Conservation (phyloP, 2,329 filamentous ascomycete species). For the Kalmusia sp. region DNA sequence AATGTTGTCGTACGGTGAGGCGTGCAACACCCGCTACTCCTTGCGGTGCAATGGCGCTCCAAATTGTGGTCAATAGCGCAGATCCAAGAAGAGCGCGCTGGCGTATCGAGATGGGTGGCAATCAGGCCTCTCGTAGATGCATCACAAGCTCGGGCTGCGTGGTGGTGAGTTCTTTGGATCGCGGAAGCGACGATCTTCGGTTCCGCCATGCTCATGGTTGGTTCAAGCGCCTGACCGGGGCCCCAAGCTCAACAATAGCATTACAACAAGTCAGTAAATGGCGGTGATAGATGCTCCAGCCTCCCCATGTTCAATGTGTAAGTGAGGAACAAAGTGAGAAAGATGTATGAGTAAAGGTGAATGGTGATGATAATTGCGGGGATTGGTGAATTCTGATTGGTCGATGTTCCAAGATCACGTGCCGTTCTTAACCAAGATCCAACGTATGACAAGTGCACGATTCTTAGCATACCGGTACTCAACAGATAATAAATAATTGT, state of each 20-base stretch:
- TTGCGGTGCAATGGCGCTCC: not conserved
- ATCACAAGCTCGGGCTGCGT: not conserved
- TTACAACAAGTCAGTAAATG: not conserved
- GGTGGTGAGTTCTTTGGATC: conserved; percentile 1
- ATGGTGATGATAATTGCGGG: too few relatives aligned
- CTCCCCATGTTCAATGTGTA: too few relatives aligned
- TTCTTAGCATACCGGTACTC: too few relatives aligned
- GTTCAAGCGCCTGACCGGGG: conserved; percentile 2
- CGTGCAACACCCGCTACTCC: not conserved
- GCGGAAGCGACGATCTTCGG: conserved; percentile 5
- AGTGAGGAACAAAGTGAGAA: too few relatives aligned
- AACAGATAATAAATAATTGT: too few relatives aligned
- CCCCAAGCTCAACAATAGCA: not conserved
- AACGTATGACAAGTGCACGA: too few relatives aligned
- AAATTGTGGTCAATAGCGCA: not conserved
- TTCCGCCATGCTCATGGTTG: conserved; percentile 6
- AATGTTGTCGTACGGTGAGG: not conserved
- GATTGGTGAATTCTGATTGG: too few relatives aligned
- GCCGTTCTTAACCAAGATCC: too few relatives aligned
- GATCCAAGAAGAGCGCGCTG: not conserved
- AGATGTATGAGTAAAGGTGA: too few relatives aligned
- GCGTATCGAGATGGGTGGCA: not conserved
- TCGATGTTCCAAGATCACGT: too few relatives aligned
- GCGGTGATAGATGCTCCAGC: not conserved
- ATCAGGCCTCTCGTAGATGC: not conserved